Base-by-base conservation (phyloP, 371 early-diverging fungal genomes). In the Actinomucor elegans region DNA sequence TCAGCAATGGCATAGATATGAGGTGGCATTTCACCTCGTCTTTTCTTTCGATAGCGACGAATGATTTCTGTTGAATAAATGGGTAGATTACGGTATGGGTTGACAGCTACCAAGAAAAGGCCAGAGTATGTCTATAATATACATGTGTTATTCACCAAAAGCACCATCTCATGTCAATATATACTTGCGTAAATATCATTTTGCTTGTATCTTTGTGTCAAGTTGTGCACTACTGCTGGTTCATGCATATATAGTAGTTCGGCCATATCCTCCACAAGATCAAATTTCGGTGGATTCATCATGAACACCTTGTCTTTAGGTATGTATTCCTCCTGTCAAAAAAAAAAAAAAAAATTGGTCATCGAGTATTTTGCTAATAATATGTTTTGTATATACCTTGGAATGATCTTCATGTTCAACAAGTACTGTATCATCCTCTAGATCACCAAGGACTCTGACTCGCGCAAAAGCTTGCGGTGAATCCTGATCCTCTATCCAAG, bases 281-380 rank as follows among this genome's bases (percentile, higher is more conserved):
- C 99, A 69, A 99, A 99, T 75, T 99, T 99, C 31, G 97, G 94
- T 37, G 99, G 99, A 58, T 99, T 99, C 91, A 98, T 97, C 73
- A 97, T 94, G 50, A 94, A 90, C 2, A 94, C 86, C 40, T 89
- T 87, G 53, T 88, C 90, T 44, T 43, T 57, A 5, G 44, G 26
- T 9, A 60, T 35, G 31, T 60, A 20, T 32, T 55, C 54, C 20
- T 59, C 59, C 47, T 59, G 52, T 61, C 51, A 55, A 55, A 15
- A 20, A 1, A 47, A 20, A 49, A 9, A 28, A 27, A 33, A 18
- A 29, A 29, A 8, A 14, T 29, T 12, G 17, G 7, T 43, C n/a
- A 27, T 35, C 18, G n/a, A 40, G 17, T 4, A 2, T 23, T 7
- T 3, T 20, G 29, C 9, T 11, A 35, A 11, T 32, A 28, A 17